These are phyloP conservation scores for Vaccinium macrocarpon DNA, from an alignment of 148 eudicot genomes.

Conservation along the genomic window DNA sequence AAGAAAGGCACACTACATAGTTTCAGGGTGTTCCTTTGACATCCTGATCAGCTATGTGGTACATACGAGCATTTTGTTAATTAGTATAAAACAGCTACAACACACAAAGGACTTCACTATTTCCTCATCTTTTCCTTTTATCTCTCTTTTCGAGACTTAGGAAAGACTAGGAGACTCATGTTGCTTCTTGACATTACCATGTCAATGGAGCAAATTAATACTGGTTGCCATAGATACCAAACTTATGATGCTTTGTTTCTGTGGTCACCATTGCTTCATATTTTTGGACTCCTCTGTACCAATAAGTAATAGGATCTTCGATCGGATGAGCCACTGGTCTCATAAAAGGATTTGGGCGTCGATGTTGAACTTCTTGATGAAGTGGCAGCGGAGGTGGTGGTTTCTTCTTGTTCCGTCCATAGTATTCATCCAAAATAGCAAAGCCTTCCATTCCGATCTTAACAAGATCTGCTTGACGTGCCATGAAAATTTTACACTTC, in stretches of 20 bases:
- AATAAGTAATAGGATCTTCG: not conserved
- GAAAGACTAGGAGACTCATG: not conserved
- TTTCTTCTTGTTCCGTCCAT: not conserved
- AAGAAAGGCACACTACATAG: not conserved
- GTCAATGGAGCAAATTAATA: not conserved
- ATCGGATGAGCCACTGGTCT: not conserved
- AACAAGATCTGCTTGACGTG: slow-evolving; percentile 15
- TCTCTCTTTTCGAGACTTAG: not conserved
- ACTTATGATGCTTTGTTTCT: not conserved
- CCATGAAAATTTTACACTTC: not conserved
- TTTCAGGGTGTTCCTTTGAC: not conserved
- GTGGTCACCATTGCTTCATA: not conserved
- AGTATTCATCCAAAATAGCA: slow-evolving; percentile 4
- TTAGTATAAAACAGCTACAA: not conserved
- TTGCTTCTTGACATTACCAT: too few relatives aligned
- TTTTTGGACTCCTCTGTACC: not conserved
- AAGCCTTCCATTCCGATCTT: slow-evolving; percentile 20
- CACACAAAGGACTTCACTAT: not conserved
- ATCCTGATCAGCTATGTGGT: not conserved
- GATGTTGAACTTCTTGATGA: not conserved
- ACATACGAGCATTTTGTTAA: not conserved
- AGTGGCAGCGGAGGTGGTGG: not conserved
- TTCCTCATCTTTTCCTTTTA: not conserved
- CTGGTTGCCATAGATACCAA: not conserved
- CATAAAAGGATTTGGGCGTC: not conserved